These are phyloP conservation scores for Apophysomyces trapeziformis DNA, from an alignment of 371 early-diverging fungal species.

Conservation along the genomic window DNA sequence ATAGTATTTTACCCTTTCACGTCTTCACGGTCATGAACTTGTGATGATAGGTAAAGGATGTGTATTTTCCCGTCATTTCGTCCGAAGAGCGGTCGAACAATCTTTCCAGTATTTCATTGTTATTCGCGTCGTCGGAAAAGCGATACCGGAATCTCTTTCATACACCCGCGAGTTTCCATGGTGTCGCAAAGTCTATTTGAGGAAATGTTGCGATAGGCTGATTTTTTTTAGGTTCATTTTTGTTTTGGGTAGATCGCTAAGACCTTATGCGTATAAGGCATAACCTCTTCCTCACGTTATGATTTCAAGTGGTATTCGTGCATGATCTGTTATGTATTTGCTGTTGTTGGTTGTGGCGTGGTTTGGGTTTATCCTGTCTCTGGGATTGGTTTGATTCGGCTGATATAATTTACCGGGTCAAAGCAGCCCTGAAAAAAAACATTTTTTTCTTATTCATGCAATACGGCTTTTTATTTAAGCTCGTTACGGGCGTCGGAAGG, in stretches of 20 bases:
- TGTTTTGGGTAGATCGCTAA: constrained; percentile 1
- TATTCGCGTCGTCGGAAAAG: neutral
- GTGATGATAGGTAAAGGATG: neutral
- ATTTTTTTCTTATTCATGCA: neutral
- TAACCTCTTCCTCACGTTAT: neutral
- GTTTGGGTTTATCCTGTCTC: neutral
- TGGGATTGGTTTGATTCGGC: neutral
- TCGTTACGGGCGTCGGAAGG: neutral
- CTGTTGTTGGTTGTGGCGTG: neutral
- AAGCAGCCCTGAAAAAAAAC: neutral
- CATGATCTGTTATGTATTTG: neutral
- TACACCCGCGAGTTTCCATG: constrained; percentile 7
- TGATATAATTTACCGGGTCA: constrained; percentile 5
- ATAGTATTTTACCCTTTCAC: neutral
- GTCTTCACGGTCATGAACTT: neutral
- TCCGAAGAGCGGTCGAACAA: neutral
- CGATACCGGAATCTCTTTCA: neutral
- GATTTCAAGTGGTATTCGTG: neutral
- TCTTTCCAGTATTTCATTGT: neutral
- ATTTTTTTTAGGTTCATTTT: constrained; percentile 1
- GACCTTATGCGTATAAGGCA: neutral
- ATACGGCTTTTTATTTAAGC: constrained; percentile 11
- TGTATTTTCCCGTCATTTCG: neutral
- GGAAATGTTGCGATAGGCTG: constrained; percentile 8
- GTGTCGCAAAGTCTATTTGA: neutral